phyloP scores from a whole-genome alignment of 768 basidiomycete species.

The Lepiota venenata region DNA sequence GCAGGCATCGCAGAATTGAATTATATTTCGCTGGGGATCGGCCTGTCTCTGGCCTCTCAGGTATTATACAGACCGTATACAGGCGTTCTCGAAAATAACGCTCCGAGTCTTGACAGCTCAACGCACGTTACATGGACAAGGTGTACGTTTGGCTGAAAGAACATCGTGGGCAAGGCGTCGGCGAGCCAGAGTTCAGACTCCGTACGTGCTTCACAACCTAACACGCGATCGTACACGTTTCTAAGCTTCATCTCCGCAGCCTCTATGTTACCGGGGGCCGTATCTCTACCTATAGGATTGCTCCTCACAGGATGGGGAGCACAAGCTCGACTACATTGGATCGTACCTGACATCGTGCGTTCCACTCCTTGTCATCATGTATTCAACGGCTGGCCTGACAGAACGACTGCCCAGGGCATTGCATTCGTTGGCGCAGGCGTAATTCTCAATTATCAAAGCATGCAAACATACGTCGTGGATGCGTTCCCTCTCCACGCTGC shows the following conservation, averaged over 20 bases:
- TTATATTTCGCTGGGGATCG: slow-evolving; percentile 70
- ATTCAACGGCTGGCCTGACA: not conserved
- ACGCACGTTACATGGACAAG: slow-evolving; percentile 53
- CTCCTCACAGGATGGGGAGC: slow-evolving; percentile 72
- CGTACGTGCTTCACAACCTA: slow-evolving; percentile 29
- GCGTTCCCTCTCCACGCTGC: slow-evolving; percentile 64
- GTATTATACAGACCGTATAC: not conserved
- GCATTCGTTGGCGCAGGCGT: slow-evolving; percentile 52
- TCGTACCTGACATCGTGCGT: slow-evolving; percentile 63
- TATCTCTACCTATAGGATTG: slow-evolving; percentile 63
- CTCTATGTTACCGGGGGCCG: slow-evolving; percentile 53
- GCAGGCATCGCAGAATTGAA: slow-evolving; percentile 62
- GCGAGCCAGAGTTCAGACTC: slow-evolving; percentile 47
- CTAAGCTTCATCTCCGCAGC: slow-evolving; percentile 29
- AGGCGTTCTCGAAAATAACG: too few species aligned
- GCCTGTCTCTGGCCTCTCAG: slow-evolving; percentile 50
- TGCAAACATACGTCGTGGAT: slow-evolving; percentile 69
- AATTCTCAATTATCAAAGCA: slow-evolving; percentile 57
- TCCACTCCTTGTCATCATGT: not conserved
- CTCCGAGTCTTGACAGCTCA: slow-evolving; percentile 26
- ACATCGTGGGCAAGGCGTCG: slow-evolving; percentile 40
- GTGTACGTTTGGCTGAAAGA: slow-evolving; percentile 48
- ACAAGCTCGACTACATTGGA: slow-evolving; percentile 58
- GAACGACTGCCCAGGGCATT: slow-evolving; percentile 43
- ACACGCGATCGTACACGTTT: not conserved